Percentiles rank a stretch among this genome's conserved stretches.
Evolutionary conservation across 257 asterid genomes (phyloP).

Genomic region (Nicotiana tomentosiformis): DNA sequence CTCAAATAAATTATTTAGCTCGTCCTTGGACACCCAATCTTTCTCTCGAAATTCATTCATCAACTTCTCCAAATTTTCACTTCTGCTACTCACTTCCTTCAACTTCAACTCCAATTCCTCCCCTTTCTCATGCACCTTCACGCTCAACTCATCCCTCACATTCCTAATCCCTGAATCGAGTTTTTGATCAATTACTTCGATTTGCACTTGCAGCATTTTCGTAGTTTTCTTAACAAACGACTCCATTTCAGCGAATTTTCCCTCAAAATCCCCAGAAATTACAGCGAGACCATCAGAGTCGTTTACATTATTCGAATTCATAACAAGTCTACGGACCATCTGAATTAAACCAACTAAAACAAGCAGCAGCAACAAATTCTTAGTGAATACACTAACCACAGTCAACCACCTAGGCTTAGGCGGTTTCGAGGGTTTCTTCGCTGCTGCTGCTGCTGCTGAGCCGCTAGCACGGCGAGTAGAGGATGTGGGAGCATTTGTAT

Average conservation of each 20-base stretch:
- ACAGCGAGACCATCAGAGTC: slow-evolving; percentile 23
- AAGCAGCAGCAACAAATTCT: slow-evolving; percentile 44
- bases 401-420: slow-evolving; percentile 73
- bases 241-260: slow-evolving; percentile 53
- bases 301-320: slow-evolving; percentile 19
- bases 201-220: slow-evolving; percentile 81
- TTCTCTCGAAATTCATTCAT: slow-evolving; percentile 39
- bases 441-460: slow-evolving; percentile 21
- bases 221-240: slow-evolving; percentile 43
- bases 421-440: slow-evolving; percentile 18
- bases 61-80: slow-evolving; percentile 56
- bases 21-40: slow-evolving; percentile 61
- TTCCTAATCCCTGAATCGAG: slow-evolving; percentile 36
- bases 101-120: slow-evolving; percentile 43
- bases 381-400: slow-evolving; percentile 43
- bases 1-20: slow-evolving; percentile 48
- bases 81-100: slow-evolving; percentile 53
- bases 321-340: slow-evolving; percentile 43
- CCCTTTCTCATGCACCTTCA: slow-evolving; percentile 38
- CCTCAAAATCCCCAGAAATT: slow-evolving; percentile 51
- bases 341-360: slow-evolving; percentile 47
- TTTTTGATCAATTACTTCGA: slow-evolving; percentile 55
- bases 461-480: slow-evolving; percentile 25
- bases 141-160: slow-evolving; percentile 48
- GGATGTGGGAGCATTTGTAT: slow-evolving; percentile 8